Conservation (phyloP, 305 asterid genomes). For the Withania somnifera region DNA sequence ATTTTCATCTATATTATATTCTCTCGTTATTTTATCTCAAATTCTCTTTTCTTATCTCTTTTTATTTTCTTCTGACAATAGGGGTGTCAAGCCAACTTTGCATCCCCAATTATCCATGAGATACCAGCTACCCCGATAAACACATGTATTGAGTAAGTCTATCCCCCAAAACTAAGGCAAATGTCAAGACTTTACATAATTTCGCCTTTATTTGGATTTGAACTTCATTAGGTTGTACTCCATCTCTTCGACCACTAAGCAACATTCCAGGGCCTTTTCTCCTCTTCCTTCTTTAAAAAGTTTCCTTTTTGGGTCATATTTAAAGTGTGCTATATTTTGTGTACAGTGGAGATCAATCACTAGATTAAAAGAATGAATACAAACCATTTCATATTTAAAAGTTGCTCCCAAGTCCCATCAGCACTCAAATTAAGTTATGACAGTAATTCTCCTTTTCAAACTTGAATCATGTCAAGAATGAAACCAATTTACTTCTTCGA, state of each 20-base stretch:
- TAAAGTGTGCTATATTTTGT: no score
- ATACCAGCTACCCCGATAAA: neutral
- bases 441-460: no score
- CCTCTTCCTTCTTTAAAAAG: neutral
- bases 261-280: neutral
- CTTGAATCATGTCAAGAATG: no score
- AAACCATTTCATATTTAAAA: no score
- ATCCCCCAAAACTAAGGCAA: neutral
- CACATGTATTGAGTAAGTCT: neutral
- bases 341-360: no score
- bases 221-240: neutral
- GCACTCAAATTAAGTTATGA: no score
- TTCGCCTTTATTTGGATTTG: neutral
- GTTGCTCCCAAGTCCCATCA: no score
- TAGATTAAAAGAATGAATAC: no score
- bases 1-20: neutral
- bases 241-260: neutral
- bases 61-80: neutral
- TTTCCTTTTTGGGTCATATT: no score
- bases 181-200: neutral
- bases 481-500: no score
- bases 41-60: neutral
- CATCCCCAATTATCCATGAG: neutral
- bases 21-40: neutral
- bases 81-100: neutral